These are phyloP conservation scores for Podaxis pistillaris DNA, from an alignment of 768 basidiomycete species.

Conservation along the genomic window DNA sequence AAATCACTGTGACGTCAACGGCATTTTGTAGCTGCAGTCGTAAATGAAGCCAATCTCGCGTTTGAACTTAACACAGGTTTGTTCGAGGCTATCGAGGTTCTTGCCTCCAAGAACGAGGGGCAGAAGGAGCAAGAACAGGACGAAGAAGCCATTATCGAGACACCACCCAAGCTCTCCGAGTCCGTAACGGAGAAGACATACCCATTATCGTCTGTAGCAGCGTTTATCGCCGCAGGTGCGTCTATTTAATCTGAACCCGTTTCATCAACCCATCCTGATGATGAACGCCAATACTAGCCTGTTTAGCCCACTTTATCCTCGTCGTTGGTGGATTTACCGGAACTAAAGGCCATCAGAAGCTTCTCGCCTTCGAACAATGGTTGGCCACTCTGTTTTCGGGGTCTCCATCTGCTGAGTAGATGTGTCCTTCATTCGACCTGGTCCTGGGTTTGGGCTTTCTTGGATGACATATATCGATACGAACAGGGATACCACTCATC, in stretches of 20 bases:
- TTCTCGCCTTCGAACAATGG: slow-evolving; percentile 41
- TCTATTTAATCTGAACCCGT: neutral
- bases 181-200: slow-evolving; percentile 23
- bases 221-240: slow-evolving; percentile 35
- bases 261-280: neutral
- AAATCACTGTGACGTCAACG: neutral
- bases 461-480: neutral
- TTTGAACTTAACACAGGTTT: slow-evolving; percentile 49
- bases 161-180: neutral
- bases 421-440: neutral
- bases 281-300: slow-evolving; percentile 31
- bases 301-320: slow-evolving; percentile 47
- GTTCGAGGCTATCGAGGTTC: slow-evolving; percentile 35
- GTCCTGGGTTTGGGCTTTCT: neutral
- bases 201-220: slow-evolving; percentile 32
- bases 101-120: slow-evolving; percentile 15
- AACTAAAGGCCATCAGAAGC: slow-evolving; percentile 42
- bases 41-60: slow-evolving; percentile 47
- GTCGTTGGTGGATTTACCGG: slow-evolving; percentile 48
- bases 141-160: slow-evolving; percentile 1
- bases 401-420: slow-evolving; percentile 3
- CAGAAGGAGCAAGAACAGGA: neutral
- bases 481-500: too few species aligned
- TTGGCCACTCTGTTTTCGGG: slow-evolving; percentile 20
- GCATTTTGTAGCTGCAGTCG: slow-evolving; percentile 35